phyloP scores from a whole-genome alignment of 2,329 filamentous ascomycete species.

The Cladophialophora exuberans region DNA sequence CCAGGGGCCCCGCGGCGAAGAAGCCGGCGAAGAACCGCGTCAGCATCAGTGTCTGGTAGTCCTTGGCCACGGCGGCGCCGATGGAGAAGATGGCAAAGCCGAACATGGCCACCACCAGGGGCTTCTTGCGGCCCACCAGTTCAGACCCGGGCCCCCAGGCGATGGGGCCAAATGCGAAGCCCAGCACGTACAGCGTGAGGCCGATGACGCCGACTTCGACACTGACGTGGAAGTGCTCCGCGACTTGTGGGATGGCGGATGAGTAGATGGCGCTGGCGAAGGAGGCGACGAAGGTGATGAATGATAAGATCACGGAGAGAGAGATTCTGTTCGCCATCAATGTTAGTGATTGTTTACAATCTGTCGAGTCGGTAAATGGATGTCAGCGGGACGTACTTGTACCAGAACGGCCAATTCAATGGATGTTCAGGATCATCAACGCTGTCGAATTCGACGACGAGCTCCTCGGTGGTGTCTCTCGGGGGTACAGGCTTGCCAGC shows the following conservation, averaged over 20 bases:
- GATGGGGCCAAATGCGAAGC: conserved; percentile 43
- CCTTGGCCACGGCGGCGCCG: conserved; percentile 54
- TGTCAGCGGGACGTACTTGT: conserved; percentile 42
- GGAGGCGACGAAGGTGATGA: conserved; percentile 29
- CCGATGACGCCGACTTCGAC: conserved; percentile 51
- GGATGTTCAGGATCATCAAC: conserved; percentile 62
- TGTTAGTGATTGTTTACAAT: conserved; percentile 31
- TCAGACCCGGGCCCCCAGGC: conserved; percentile 57
- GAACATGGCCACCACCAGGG: conserved; percentile 53
- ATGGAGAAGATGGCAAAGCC: conserved; percentile 57
- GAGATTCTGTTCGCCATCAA: conserved; percentile 15
- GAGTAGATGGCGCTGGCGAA: conserved; percentile 39
- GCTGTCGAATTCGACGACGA: conserved; percentile 70
- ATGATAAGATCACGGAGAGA: conserved; percentile 20
- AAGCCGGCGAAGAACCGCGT: conserved; percentile 58
- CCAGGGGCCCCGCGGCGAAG: conserved; percentile 57
- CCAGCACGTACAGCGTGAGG: conserved; percentile 46
- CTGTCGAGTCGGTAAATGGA: background rate
- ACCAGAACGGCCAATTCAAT: conserved; percentile 57
- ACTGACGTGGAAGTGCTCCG: conserved; percentile 51
- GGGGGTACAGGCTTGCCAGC: conserved; percentile 62
- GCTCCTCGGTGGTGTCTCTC: conserved; percentile 58
- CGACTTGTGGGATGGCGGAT: conserved; percentile 60
- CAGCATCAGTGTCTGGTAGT: conserved; percentile 57
- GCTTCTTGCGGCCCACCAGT: conserved; percentile 53